Percentiles rank a stretch among this genome's conserved stretches.
These are phyloP conservation scores for Aureobasidium subglaciale DNA, from an alignment of 2,329 filamentous ascomycete genomes.

Conservation along the genomic window DNA sequence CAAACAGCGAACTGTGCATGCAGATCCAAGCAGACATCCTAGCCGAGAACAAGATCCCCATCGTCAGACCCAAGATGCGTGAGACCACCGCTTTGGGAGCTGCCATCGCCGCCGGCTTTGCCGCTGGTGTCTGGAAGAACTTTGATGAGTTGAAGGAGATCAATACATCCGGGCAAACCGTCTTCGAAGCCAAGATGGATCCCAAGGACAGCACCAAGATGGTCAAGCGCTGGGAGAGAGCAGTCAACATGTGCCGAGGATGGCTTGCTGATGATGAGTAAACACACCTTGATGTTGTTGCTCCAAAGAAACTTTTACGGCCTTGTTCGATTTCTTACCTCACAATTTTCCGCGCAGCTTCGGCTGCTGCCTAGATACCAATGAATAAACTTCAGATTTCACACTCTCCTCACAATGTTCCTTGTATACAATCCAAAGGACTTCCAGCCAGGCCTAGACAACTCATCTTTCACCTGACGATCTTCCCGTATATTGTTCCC, in stretches of 20 bases:
- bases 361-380: slow-evolving; percentile 2
- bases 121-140: slow-evolving; percentile 68
- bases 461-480: too few species aligned
- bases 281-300: neutral
- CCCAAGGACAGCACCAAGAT: slow-evolving; percentile 52
- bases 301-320: neutral
- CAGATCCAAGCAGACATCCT: slow-evolving; percentile 83
- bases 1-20: slow-evolving; percentile 84
- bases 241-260: slow-evolving; percentile 70
- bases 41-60: slow-evolving; percentile 55
- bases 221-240: slow-evolving; percentile 67
- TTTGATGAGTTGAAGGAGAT: slow-evolving; percentile 67
- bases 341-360: neutral
- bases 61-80: slow-evolving; percentile 79
- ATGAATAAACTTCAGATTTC: neutral
- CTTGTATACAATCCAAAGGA: neutral
- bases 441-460: too few species aligned
- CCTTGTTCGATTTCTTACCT: neutral
- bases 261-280: slow-evolving; percentile 48
- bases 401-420: too few species aligned
- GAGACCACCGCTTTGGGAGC: slow-evolving; percentile 86
- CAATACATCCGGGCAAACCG: slow-evolving; percentile 60
- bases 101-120: slow-evolving; percentile 82
- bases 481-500: too few species aligned
- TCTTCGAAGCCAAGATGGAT: slow-evolving; percentile 62